These are phyloP conservation scores for Phyllosticta citribraziliensis DNA, from an alignment of 2,329 filamentous ascomycete species.

Conservation along the genomic window DNA sequence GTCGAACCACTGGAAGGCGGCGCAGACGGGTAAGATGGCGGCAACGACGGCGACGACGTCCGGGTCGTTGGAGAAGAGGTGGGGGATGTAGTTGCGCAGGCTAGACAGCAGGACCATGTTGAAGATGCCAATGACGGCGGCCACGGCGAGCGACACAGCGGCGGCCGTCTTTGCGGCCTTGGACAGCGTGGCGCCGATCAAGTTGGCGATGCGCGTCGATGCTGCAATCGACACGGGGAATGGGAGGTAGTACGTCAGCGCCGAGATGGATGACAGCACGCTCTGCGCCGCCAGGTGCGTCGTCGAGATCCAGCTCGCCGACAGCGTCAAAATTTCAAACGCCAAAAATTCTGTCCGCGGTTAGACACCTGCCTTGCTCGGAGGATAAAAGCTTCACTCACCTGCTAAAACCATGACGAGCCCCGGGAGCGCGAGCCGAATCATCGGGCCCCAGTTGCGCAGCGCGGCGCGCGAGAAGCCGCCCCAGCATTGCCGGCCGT, in stretches of 20 bases:
- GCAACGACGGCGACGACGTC: constrained; percentile 59
- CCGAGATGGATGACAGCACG: constrained; percentile 66
- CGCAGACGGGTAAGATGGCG: constrained; percentile 65
- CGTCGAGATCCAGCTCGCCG: constrained; percentile 68
- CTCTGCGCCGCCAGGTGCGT: constrained; percentile 73
- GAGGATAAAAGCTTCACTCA: too few relatives aligned
- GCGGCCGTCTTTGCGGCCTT: constrained; percentile 71
- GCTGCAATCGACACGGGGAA: constrained; percentile 85
- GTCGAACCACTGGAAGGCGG: constrained; percentile 85
- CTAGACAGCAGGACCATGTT: constrained; percentile 63
- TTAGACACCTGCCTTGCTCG: too few relatives aligned
- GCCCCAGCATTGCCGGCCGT: constrained; percentile 69
- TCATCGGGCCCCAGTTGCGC: constrained; percentile 72
- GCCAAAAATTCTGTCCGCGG: constrained; percentile 22
- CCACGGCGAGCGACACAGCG: constrained; percentile 62
- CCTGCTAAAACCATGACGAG: constrained; percentile 82
- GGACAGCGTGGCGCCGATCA: constrained; percentile 78
- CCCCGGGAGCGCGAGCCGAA: constrained; percentile 78
- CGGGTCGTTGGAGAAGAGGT: constrained; percentile 60
- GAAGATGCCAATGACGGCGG: constrained; percentile 62
- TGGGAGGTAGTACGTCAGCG: constrained; percentile 80
- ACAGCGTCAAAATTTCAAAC: constrained; percentile 50
- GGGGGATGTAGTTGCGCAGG: constrained; percentile 63
- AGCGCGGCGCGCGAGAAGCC: constrained; percentile 61
- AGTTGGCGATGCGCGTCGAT: constrained; percentile 79